These are phyloP conservation scores for Penicillium sp. DNA, from an alignment of 2,329 filamentous ascomycete genomes.

Conservation along the genomic window DNA sequence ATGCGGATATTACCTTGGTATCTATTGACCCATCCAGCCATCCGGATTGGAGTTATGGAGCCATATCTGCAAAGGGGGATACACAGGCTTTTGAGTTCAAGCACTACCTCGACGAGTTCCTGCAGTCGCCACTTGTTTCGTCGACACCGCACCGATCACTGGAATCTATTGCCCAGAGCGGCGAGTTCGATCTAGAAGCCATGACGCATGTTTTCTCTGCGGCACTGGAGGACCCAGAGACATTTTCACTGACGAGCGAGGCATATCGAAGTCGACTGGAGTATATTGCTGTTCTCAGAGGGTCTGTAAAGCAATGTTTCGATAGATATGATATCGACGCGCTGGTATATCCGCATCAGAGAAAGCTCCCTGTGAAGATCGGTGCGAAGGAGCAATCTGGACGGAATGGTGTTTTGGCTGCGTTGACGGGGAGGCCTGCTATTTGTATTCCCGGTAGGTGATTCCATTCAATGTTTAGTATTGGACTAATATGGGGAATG, in stretches of 20 bases:
- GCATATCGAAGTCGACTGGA: constrained; percentile 51
- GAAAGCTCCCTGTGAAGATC: constrained; percentile 61
- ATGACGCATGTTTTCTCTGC: constrained; percentile 61
- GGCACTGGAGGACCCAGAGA: constrained; percentile 53
- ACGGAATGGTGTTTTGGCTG: constrained; percentile 58
- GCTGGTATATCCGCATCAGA: constrained; percentile 64
- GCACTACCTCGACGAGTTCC: constrained; percentile 57
- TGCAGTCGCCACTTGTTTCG: constrained; percentile 40
- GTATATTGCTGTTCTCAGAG: constrained; percentile 55
- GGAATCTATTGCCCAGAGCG: constrained; percentile 51
- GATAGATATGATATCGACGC: constrained; percentile 53
- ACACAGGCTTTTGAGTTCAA: constrained; percentile 63
- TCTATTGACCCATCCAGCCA: constrained; percentile 53
- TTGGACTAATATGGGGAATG: neutral
- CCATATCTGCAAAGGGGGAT: constrained; percentile 51
- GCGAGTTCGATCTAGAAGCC: constrained; percentile 50
- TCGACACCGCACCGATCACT: constrained; percentile 41
- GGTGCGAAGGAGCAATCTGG: constrained; percentile 59
- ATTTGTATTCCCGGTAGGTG: constrained; percentile 44
- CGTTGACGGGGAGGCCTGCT: constrained; percentile 55
- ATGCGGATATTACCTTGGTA: constrained; percentile 31
- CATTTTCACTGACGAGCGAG: constrained; percentile 53
- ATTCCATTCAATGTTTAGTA: constrained; percentile 24
- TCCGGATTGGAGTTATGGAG: constrained; percentile 17
- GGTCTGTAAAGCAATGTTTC: constrained; percentile 54